Percentiles rank a stretch among this genome's conserved stretches.
phyloP scores from a whole-genome alignment of 139 green algal species.

The Chlamydomonas asymmetrica region DNA sequence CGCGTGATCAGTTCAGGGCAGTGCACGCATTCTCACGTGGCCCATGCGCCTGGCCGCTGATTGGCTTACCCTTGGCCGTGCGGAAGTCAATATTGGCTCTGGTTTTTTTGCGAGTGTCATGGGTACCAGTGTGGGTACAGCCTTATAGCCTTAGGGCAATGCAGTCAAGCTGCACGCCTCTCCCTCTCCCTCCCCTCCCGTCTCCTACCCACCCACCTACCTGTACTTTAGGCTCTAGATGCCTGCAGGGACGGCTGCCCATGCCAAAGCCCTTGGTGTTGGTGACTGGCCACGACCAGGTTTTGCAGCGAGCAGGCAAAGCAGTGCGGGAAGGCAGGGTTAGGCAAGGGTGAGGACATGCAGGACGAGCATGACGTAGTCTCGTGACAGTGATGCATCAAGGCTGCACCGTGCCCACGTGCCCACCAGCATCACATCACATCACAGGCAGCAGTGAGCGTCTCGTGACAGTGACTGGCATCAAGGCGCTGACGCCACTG shows the following conservation, averaged over 20 bases:
- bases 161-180: neutral
- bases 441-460: too few species aligned
- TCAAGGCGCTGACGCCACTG: too few species aligned
- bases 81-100: neutral
- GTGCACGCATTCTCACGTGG: too few species aligned
- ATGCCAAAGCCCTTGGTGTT: slow-evolving; percentile 20
- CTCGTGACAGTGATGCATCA: neutral
- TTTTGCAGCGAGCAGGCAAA: neutral
- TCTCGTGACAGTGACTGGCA: too few species aligned
- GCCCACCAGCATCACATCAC: too few species aligned
- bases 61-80: neutral
- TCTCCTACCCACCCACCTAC: slow-evolving; percentile 2
- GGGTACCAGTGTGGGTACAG: neutral
- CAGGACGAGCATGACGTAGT: neutral
- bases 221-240: slow-evolving; percentile 23
- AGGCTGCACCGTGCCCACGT: neutral
- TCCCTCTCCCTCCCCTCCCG: neutral
- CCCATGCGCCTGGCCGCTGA: slow-evolving; percentile 2
- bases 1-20: too few species aligned
- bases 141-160: neutral
- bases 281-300: neutral
- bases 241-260: slow-evolving; percentile 34
- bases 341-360: too few species aligned
- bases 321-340: neutral
- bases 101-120: neutral